A percentile compares a stretch with the other conserved stretches of the same genome.
phyloP scores from a whole-genome alignment of 2,329 filamentous ascomycete species.

The Ophiosphaerella herpotricha region DNA sequence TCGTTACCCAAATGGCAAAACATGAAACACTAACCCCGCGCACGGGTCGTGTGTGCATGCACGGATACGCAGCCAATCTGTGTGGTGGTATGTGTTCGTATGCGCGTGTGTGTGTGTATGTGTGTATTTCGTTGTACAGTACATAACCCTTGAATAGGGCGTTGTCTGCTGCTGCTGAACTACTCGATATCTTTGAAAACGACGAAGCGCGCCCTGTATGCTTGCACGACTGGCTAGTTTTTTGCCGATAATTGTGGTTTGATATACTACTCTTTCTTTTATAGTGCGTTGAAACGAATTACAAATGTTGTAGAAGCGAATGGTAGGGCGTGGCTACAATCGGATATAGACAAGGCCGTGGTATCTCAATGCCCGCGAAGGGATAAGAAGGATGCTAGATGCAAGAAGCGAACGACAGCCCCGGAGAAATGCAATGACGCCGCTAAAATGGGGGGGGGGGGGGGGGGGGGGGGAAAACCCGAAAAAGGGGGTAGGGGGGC shows the following conservation, averaged over 20 bases:
- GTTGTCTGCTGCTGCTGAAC: no score
- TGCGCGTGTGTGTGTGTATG: not conserved
- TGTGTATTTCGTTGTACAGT: not conserved
- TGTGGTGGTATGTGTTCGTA: not conserved
- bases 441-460: no score
- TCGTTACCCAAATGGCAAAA: not conserved
- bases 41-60: conserved; percentile 3
- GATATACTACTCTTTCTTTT: no score
- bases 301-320: not conserved
- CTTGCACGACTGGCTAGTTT: no score
- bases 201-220: no score
- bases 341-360: not conserved
- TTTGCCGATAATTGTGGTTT: no score
- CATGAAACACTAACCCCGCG: conserved; percentile 14
- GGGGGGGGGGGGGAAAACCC: no score
- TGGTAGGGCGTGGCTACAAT: not conserved
- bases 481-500: no score
- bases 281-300: no score
- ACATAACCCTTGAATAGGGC: not conserved
- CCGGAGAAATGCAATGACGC: conserved; percentile 6
- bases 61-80: not conserved
- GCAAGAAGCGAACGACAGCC: conserved; percentile 1
- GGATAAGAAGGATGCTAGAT: not conserved
- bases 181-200: no score
- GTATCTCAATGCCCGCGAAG: not conserved